Evolutionary conservation across 306 rosid species (phyloP).

Genomic region (Castanea sativa): DNA sequence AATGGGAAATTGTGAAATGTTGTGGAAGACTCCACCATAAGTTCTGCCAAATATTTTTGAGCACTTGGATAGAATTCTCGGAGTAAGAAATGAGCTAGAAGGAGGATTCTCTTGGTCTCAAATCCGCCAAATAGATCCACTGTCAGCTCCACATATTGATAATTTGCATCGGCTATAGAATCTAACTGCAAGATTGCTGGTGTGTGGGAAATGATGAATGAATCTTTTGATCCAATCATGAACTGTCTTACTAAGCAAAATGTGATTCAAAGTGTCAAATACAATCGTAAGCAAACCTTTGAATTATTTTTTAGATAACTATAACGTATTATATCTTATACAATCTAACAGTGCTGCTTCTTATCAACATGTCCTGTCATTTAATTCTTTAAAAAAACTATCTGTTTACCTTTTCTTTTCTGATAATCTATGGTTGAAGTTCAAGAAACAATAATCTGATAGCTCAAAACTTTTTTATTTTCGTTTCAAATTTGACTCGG

Average conservation of each 20-base stretch:
- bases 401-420: too few species aligned
- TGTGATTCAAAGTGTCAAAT: slow-evolving; percentile 21
- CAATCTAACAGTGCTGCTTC: too few species aligned
- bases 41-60: neutral
- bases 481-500: slow-evolving; percentile 31
- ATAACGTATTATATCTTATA: too few species aligned
- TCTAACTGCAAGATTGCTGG: slow-evolving; percentile 30
- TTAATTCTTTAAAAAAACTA: neutral
- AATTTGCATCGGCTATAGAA: neutral
- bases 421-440: neutral
- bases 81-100: slow-evolving; percentile 6
- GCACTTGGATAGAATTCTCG: slow-evolving; percentile 22
- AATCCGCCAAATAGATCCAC: slow-evolving; percentile 5
- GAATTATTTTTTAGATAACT: too few species aligned
- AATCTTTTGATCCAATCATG: slow-evolving; percentile 17
- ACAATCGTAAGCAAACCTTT: slow-evolving; percentile 23
- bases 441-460: slow-evolving; percentile 1
- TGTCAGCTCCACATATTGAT: neutral
- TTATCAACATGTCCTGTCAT: too few species aligned
- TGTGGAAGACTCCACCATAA: too few species aligned
- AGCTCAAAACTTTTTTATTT: neutral
- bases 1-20: too few species aligned
- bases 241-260: slow-evolving; percentile 23
- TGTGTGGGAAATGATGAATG: slow-evolving; percentile 23
- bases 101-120: slow-evolving; percentile 35